Percentiles rank a stretch among this genome's conserved stretches.
phyloP scores from a whole-genome alignment of 768 basidiomycete genomes.

The Suillus paluster region DNA sequence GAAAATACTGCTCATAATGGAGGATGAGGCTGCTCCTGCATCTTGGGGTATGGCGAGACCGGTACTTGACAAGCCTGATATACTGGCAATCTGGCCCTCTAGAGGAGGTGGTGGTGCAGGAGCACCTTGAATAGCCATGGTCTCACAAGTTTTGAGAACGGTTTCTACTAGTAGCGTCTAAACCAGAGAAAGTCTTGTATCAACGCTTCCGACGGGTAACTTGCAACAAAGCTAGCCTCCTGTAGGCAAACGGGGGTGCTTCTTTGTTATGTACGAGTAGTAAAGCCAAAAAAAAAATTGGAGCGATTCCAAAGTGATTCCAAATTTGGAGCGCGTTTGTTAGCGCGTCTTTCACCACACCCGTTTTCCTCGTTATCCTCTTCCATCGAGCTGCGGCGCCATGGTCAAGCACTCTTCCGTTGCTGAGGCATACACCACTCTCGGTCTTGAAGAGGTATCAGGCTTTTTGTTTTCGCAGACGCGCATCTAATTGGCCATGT shows the following conservation, averaged over 20 bases:
- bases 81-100: background rate
- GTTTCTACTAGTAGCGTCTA: background rate
- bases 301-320: slow-evolving; percentile 8
- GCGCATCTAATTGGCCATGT: slow-evolving; percentile 9
- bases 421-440: slow-evolving; percentile 42
- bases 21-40: slow-evolving; percentile 18
- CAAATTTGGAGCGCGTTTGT: slow-evolving; percentile 30
- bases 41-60: slow-evolving; percentile 14
- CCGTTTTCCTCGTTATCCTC: slow-evolving; percentile 15
- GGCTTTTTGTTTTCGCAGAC: background rate
- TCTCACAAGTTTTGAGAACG: background rate
- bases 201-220: background rate
- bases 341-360: slow-evolving; percentile 23
- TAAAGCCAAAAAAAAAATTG: slow-evolving; percentile 5
- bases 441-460: slow-evolving; percentile 60
- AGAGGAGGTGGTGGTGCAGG: background rate
- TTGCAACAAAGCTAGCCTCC: background rate
- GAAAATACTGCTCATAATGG: slow-evolving; percentile 46
- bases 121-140: background rate
- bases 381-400: slow-evolving; percentile 13
- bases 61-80: background rate
- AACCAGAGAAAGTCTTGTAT: background rate
- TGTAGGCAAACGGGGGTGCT: background rate
- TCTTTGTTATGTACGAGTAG: background rate
- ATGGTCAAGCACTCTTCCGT: slow-evolving; percentile 44